phyloP scores from a whole-genome alignment of 495 filamentous ascomycete species.

The Trichoderma gamsii region DNA sequence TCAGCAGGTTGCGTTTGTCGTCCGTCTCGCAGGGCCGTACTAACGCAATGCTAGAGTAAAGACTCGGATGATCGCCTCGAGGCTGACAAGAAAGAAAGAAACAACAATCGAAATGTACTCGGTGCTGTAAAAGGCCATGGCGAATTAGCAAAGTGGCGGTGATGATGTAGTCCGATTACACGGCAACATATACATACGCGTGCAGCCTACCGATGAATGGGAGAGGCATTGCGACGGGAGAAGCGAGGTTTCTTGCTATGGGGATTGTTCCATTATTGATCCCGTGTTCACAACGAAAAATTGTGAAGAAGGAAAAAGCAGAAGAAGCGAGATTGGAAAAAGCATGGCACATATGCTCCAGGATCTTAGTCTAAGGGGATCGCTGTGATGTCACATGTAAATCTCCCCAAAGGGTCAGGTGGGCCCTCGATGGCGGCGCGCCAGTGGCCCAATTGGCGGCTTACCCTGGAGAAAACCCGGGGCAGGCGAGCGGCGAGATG shows the following conservation, averaged over 20 bases:
- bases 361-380: constrained; percentile 6
- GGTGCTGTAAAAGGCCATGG: constrained; percentile 37
- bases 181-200: constrained; percentile 44
- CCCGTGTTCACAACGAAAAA: not conserved
- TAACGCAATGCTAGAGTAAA: constrained; percentile 85
- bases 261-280: not conserved
- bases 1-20: constrained; percentile 23
- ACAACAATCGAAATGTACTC: constrained; percentile 83
- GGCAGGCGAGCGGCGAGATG: not conserved
- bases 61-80: constrained; percentile 78
- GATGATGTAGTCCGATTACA: not conserved
- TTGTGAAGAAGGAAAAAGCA: not conserved
- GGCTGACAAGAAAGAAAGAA: constrained; percentile 71
- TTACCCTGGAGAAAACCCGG: not conserved
- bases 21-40: constrained; percentile 21
- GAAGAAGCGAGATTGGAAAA: constrained; percentile 1
- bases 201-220: constrained; percentile 81
- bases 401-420: constrained; percentile 15
- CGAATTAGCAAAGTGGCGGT: not conserved
- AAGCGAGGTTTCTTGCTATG: constrained; percentile 1
- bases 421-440: not conserved
- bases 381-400: constrained; percentile 25
- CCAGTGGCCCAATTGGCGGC: not conserved
- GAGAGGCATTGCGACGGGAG: constrained; percentile 55
- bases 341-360: not conserved